These are phyloP conservation scores for Beta lomatogona DNA, from an alignment of 179 eudicot species.

Conservation along the genomic window DNA sequence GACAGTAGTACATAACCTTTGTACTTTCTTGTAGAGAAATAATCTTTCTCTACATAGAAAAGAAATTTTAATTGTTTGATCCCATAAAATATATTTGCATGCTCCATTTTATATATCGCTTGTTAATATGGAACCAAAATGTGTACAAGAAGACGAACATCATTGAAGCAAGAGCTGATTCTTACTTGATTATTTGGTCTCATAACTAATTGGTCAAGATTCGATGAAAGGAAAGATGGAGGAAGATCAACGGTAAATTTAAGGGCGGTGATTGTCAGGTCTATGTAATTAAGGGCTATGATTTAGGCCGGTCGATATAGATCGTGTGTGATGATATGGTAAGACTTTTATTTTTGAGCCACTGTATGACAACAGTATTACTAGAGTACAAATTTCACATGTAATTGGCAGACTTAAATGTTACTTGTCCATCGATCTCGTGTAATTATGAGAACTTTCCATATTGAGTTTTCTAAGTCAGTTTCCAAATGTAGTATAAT, in stretches of 20 bases:
- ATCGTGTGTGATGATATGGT: neutral
- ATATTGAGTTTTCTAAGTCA: constrained; percentile 1
- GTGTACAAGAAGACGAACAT: neutral
- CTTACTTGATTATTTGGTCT: no score
- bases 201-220: neutral
- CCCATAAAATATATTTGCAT: neutral
- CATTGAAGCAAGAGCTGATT: neutral
- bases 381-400: neutral
- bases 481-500: constrained; percentile 11
- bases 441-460: constrained; percentile 24
- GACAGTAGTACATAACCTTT: neutral
- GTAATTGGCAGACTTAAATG: constrained; percentile 1
- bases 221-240: neutral
- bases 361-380: neutral
- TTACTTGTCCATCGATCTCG: constrained; percentile 9
- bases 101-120: neutral
- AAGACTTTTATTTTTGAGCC: neutral
- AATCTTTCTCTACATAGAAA: no score
- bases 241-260: no score
- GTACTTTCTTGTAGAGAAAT: neutral
- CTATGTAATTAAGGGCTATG: neutral
- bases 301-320: neutral
- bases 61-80: no score
- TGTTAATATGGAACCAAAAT: neutral
- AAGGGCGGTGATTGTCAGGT: constrained; percentile 15